Evolutionary conservation across 805 yeast species (phyloP).

Genomic region (Cyberlindnera bimundalis): DNA sequence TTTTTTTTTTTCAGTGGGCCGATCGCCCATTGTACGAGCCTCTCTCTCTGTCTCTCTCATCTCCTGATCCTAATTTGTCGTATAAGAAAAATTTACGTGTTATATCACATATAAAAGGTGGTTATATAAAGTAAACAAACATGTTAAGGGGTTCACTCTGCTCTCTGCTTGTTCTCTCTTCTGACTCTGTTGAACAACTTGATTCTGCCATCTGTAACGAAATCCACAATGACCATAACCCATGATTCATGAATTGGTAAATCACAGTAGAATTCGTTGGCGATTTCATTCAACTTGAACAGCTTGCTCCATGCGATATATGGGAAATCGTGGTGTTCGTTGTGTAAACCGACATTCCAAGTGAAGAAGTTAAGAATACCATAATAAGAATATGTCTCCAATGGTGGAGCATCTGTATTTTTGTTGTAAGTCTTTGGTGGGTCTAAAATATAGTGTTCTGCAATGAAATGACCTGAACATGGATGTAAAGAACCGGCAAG

Average conservation of each 20-base stretch:
- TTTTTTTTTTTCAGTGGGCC: no score
- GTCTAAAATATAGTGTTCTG: conserved; percentile 83
- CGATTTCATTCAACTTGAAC: conserved; percentile 59
- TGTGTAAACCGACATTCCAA: conserved; percentile 93
- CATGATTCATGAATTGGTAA: conserved; percentile 76
- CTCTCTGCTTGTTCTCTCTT: conserved; percentile 37
- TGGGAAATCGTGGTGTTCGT: conserved; percentile 95
- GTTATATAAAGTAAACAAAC: no score
- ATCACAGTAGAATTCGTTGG: conserved; percentile 77
- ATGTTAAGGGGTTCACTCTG: background rate
- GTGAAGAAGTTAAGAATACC: conserved; percentile 75
- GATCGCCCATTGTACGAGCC: no score
- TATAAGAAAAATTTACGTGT: no score
- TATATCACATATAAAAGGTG: background rate
- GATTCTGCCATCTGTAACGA: conserved; percentile 64
- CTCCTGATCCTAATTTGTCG: no score
- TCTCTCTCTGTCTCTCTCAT: no score
- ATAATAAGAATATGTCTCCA: conserved; percentile 86
- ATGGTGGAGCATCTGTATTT: conserved; percentile 45
- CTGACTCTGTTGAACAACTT: conserved; percentile 80
- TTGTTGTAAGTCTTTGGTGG: conserved; percentile 39
- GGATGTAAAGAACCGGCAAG: conserved; percentile 93
- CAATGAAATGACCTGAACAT: conserved; percentile 91
- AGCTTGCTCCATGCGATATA: conserved; percentile 86
- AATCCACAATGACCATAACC: conserved; percentile 72